Conservation (phyloP, 1,284 basidiomycete species). For the Chiua sp. region DNA sequence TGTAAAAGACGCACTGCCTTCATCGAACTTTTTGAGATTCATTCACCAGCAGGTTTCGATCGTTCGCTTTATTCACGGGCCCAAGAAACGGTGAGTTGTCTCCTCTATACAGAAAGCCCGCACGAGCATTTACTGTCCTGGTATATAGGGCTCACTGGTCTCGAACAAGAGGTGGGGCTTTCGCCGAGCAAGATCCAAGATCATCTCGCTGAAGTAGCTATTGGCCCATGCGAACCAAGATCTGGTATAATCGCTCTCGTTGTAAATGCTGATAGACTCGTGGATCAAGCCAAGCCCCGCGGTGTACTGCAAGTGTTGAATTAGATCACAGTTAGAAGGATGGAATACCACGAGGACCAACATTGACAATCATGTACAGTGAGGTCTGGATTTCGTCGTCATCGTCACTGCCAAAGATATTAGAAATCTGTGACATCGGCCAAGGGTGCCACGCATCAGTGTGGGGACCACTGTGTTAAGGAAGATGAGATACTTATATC, state of each 20-base stretch:
- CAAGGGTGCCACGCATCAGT: conserved; percentile 75
- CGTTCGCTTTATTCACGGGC: too few relatives aligned
- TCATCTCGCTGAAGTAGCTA: conserved; percentile 81
- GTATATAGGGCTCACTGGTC: conserved; percentile 54
- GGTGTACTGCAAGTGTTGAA: conserved; percentile 56
- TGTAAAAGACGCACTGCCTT: too few relatives aligned
- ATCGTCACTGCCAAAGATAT: conserved; percentile 74
- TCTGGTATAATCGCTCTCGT: conserved; percentile 64
- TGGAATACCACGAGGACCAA: conserved; percentile 38
- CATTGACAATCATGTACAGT: conserved; percentile 69
- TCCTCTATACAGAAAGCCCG: too few relatives aligned
- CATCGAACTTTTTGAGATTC: too few relatives aligned
- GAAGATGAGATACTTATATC: conserved; percentile 6
- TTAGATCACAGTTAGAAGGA: background rate
- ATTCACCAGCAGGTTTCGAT: too few relatives aligned
- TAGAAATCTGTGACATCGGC: conserved; percentile 81
- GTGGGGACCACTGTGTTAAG: conserved; percentile 65
- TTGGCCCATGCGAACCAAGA: conserved; percentile 87
- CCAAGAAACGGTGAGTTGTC: too few relatives aligned
- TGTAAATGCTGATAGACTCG: conserved; percentile 72
- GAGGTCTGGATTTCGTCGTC: conserved; percentile 68
- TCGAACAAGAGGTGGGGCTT: conserved; percentile 74
- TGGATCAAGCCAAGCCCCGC: conserved; percentile 78
- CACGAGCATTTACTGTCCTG: conserved; percentile 36
- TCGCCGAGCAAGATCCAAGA: conserved; percentile 73